Evolutionary conservation across 2,329 filamentous ascomycete genomes (phyloP), one percentile per base, ranked within the genome.

Genomic region (Endothia cerciana): DNA sequence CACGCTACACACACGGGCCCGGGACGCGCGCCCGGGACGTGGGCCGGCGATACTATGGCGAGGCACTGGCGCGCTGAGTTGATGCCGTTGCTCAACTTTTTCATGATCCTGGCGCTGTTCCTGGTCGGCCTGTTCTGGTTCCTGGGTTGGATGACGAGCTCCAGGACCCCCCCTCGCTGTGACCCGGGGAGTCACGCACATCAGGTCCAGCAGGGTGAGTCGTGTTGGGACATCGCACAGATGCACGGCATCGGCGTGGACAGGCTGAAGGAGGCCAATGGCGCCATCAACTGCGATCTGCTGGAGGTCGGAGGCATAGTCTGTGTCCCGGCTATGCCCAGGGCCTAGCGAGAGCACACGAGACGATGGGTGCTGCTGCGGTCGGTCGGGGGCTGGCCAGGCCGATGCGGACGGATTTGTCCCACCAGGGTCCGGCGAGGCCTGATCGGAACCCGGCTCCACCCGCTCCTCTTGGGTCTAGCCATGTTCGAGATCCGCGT

Each of bases 21-120:
- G 36, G 25, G 56, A 17, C 61, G 36, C 6, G 51, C 30, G 15
- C 19, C 19, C 13, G 38, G 15, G 6, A 19, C 66, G 59, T 66
- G 60, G 22, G 60, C 41, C 66, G 68, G 55, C 53, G 45, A 60
- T 33, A 40, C 22, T 15, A 66, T 61, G 60, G 76, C 73, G 47
- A 75, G 76, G 40, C 82, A 85, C 6, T 83, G 85, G 80, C 79
- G 85, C 38, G 78, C 80, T 41, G 81, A 84, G 66, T 76, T 84
- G 76, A 80, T 79, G 76, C 83, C 83, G n/a, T 76, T 88, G 69
- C 77, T 88, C 71, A 87, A 87, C 72, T 88, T 87, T 74, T 84
- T 83, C 63, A 74, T 87, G 67, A 73, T 88, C 43, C 78, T 86
- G 62, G 77, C 84, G 4, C 70, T 86, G 19, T 83, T 81, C 66